Evolutionary conservation across 208 protist genomes (phyloP).

Genomic region (Tritrichomonas foetus): DNA sequence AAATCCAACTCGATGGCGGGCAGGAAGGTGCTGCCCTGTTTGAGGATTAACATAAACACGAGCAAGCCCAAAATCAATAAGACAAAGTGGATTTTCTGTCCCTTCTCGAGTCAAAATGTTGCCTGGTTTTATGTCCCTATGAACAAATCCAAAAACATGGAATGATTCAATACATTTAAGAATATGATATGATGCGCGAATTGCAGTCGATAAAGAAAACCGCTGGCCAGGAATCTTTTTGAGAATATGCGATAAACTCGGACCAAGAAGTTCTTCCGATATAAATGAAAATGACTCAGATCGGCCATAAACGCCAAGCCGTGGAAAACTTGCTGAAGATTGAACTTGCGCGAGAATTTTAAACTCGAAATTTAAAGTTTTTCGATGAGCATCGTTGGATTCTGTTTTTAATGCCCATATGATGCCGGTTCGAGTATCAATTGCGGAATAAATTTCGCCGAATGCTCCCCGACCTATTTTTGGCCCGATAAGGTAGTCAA

Average conservation of each 20-base stretch:
- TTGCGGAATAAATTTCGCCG: conserved; percentile 28
- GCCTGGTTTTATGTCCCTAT: not conserved
- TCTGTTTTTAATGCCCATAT: conserved; percentile 38
- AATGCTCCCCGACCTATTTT: conserved; percentile 32
- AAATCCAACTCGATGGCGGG: not conserved
- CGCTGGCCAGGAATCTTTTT: not conserved
- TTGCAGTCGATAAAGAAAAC: not conserved
- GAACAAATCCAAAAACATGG: conserved; percentile 17
- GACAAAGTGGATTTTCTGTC: not conserved
- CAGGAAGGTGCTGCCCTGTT: not conserved
- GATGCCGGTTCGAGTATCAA: conserved; percentile 17
- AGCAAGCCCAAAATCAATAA: conserved; percentile 16
- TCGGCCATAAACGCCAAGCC: not conserved
- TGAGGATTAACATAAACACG: not conserved
- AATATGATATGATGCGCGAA: conserved; percentile 32
- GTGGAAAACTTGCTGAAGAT: not conserved
- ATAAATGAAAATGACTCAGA: not conserved
- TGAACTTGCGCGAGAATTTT: not conserved
- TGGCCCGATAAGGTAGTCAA: not conserved
- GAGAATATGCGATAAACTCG: not conserved
- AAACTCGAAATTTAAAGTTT: not conserved
- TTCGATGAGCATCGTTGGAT: not conserved
- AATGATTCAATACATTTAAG: conserved; percentile 24
- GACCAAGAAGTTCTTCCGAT: not conserved
- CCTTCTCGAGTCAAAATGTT: conserved; percentile 29